Evolutionary conservation across 164 flowering plant species (phyloP), one percentile per base, ranked within the genome.

Genomic region (Tetracentron sinense): DNA sequence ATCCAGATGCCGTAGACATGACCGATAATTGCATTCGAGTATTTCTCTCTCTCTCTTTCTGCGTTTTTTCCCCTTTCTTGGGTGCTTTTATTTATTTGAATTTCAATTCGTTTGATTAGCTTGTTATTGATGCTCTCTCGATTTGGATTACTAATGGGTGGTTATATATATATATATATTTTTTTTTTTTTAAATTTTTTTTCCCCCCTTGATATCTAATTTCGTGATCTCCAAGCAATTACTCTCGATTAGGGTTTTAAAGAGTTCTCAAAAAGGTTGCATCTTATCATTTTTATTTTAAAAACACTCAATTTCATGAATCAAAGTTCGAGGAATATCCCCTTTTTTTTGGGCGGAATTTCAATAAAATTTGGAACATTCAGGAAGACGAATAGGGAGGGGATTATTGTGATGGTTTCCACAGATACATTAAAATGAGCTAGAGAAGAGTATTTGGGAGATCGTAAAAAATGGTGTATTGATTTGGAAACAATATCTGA

Each of bases 11-110:
- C 17, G 42, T 72, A 4, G 61, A 67, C 31, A 67, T 72, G 70
- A 72, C 71, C 6, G 75, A 72, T n/a, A 67, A 63, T 63, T 72
- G 75, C 68, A 64, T 67, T 56, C 61, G 67, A 35, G 75, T 72
- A 63, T 6, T 8, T 5, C 44, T 46, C 54, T 52, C 35, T 56
- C 31, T 60, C 58, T 30, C 44, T 35, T 14, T 23, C 38, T 29
- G 19, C 55, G 5, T 61, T 38, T n/a, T 10, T 30, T 7, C 17
- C 17, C 7, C 23, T 46, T 46, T 33, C 4, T 33, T 33, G 6
- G 38, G 38, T 33, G 38, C 4, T 33, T 33, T 33, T 33, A 33
- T 33, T 4, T 33, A 33, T 4, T 33, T 33, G 38, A 8, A 4
- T 4, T 8, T 33, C 8, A 8, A 33, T 33, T 33, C 6, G 8